phyloP scores from a whole-genome alignment of 2,329 filamentous ascomycete species.

The Capronia epimyces region DNA sequence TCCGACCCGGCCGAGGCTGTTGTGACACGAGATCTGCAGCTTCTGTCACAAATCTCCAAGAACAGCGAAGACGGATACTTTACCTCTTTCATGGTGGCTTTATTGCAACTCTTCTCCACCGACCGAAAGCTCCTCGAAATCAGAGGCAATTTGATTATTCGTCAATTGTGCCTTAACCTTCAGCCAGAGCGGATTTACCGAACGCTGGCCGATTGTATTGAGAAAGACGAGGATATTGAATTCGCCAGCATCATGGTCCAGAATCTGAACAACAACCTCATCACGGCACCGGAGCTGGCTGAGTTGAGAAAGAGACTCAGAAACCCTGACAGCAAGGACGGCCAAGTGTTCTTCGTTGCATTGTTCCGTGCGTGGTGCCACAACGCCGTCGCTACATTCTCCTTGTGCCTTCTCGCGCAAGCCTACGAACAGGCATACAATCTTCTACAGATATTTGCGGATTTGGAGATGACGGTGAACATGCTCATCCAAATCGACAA shows the following conservation, averaged over 20 bases:
- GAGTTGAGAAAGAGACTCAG: slow-evolving; percentile 84
- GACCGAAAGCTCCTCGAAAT: slow-evolving; percentile 87
- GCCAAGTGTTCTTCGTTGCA: slow-evolving; percentile 89
- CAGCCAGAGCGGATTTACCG: slow-evolving; percentile 94
- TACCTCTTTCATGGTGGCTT: slow-evolving; percentile 94
- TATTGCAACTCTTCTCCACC: slow-evolving; percentile 91
- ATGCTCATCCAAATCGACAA: slow-evolving; percentile 99
- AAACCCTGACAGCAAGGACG: slow-evolving; percentile 89
- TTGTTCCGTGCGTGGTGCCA: slow-evolving; percentile 97
- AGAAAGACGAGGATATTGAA: slow-evolving; percentile 95
- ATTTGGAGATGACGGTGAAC: slow-evolving; percentile 97
- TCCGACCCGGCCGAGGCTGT: slow-evolving; percentile 94
- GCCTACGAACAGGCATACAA: slow-evolving; percentile 98
- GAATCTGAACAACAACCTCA: slow-evolving; percentile 97
- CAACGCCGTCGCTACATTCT: slow-evolving; percentile 96
- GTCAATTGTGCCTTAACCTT: slow-evolving; percentile 85
- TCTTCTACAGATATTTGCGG: slow-evolving; percentile 89
- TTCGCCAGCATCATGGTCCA: slow-evolving; percentile 99
- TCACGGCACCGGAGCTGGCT: slow-evolving; percentile 88
- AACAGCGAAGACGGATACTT: slow-evolving; percentile 98
- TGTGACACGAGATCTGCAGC: slow-evolving; percentile 86
- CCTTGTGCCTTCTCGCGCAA: slow-evolving; percentile 87
- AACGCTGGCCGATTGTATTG: slow-evolving; percentile 90
- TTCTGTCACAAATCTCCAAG: slow-evolving; percentile 90
- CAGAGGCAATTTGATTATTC: slow-evolving; percentile 89